Evolutionary conservation across 2,329 filamentous ascomycete genomes (phyloP).

Genomic region (Nigrospora sphaerica): DNA sequence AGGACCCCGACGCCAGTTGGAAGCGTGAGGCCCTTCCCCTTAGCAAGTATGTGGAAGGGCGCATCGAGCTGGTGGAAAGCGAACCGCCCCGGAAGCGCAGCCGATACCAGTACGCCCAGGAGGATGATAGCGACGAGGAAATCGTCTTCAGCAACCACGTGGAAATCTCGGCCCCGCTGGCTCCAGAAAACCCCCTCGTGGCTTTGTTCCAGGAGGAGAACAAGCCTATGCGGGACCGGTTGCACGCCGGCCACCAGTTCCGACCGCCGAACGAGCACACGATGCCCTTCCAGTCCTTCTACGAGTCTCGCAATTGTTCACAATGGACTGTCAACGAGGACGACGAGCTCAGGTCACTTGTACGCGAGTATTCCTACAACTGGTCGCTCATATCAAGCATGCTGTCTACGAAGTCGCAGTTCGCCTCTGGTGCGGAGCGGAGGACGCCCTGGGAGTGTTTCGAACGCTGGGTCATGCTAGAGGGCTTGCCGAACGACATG

Average conservation of each 20-base stretch:
- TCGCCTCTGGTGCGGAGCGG: conserved; percentile 79
- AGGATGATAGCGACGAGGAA: conserved; percentile 50
- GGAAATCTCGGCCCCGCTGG: conserved; percentile 35
- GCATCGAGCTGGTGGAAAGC: conserved; percentile 61
- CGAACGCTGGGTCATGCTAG: conserved; percentile 88
- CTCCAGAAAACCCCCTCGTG: conserved; percentile 67
- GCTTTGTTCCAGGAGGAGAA: conserved; percentile 87
- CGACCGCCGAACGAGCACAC: conserved; percentile 83
- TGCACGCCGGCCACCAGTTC: conserved; percentile 89
- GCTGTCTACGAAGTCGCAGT: conserved; percentile 65
- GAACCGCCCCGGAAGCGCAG: conserved; percentile 68
- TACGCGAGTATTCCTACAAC: conserved; percentile 93
- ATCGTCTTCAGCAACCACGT: conserved; percentile 26
- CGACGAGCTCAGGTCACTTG: conserved; percentile 76
- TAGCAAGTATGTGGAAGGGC: conserved; percentile 79
- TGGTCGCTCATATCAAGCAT: conserved; percentile 91
- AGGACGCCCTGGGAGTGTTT: conserved; percentile 98
- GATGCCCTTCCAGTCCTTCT: conserved; percentile 88
- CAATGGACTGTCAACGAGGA: conserved; percentile 91
- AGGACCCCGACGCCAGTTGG: conserved; percentile 65
- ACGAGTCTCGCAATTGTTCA: conserved; percentile 77
- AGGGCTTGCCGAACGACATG: conserved; percentile 88
- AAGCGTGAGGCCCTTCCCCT: conserved; percentile 72
- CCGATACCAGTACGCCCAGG: conserved; percentile 73
- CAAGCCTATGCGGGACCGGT: conserved; percentile 79